phyloP scores from a whole-genome alignment of 768 basidiomycete species.

The Amanita thiersii region DNA sequence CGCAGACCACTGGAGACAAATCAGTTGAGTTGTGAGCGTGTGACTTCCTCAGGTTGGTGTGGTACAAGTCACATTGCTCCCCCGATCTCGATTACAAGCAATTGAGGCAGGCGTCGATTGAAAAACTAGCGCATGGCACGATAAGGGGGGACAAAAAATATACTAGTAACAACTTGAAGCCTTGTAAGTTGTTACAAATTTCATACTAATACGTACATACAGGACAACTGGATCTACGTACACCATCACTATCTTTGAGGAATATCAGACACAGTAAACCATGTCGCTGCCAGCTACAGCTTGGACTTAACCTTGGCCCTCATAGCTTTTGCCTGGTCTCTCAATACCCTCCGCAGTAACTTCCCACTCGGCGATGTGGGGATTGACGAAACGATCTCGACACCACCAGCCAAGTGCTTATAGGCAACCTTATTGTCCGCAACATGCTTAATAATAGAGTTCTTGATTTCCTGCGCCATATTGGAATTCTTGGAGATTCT shows the following conservation, averaged over 20 bases:
- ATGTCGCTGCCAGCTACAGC: conserved; percentile 11
- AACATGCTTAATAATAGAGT: conserved; percentile 31
- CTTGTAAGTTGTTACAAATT: too few species aligned
- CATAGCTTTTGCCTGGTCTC: conserved; percentile 27
- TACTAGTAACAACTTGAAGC: too few species aligned
- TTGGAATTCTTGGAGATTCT: not conserved
- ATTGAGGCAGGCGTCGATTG: too few species aligned
- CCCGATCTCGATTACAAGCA: too few species aligned
- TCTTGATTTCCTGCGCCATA: not conserved
- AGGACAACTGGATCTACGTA: too few species aligned
- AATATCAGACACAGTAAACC: not conserved
- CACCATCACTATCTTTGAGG: not conserved
- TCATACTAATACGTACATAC: too few species aligned
- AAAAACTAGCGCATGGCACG: too few species aligned
- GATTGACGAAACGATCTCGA: conserved; percentile 45
- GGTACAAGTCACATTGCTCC: too few species aligned
- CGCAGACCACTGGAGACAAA: too few species aligned
- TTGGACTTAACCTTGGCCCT: conserved; percentile 13
- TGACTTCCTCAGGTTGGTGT: too few species aligned
- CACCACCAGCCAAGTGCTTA: conserved; percentile 52
- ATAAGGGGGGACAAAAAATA: too few species aligned
- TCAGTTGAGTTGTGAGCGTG: too few species aligned
- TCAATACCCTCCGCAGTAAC: conserved; percentile 21
- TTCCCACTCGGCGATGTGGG: conserved; percentile 63
- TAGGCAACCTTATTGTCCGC: conserved; percentile 47